Evolutionary conservation across 768 basidiomycete genomes (phyloP), one percentile per base, ranked within the genome.

Genomic region (Dioszegia crocea): DNA sequence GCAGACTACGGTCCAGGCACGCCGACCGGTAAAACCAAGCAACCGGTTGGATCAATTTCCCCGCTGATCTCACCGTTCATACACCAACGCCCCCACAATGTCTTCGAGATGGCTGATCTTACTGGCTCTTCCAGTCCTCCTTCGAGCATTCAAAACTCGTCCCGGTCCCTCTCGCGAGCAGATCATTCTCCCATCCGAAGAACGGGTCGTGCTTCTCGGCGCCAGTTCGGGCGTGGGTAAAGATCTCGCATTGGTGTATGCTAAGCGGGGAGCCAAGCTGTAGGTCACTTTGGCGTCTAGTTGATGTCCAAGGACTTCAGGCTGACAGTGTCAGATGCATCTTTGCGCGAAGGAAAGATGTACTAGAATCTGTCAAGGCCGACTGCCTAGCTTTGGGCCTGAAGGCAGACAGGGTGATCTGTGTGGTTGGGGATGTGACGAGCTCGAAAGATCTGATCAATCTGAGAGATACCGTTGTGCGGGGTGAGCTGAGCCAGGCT

Each of bases 151-250:
- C 39, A 65, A 58, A 33, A 49, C 51, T 16, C 56, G 49, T 19
- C 52, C 56, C 9, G 61, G 57, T 1, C 67, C 64, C 4, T 63
- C 60, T 1, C 27, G 74, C 23, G 67, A 69, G 29, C 55, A 55
- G 16, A 58, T 68, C 39, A 61, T 75, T 46, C 39, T 47, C 8
- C 78, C 73, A n/a, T 55, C 54, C 1, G 61, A 79, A 2, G 91
- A 94, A 71, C 84, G 89, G 0, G 86, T 92, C 5, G 74, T 96
- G 1, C 79, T 96, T 47, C 75, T 96, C 6, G 92, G 92, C 4
- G 90, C 87, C 1, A 87, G 88, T 1, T 86, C 86, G 46, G 92
- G 92, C 0, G 84, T 94, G 24, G 92, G 92, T 1, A 81, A 82
- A 41, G 79, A 82, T 3, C 78, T 93, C 43, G 89, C 89, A 0